phyloP scores from a whole-genome alignment of 2,329 filamentous ascomycete species.

The Verticillium nubilum region DNA sequence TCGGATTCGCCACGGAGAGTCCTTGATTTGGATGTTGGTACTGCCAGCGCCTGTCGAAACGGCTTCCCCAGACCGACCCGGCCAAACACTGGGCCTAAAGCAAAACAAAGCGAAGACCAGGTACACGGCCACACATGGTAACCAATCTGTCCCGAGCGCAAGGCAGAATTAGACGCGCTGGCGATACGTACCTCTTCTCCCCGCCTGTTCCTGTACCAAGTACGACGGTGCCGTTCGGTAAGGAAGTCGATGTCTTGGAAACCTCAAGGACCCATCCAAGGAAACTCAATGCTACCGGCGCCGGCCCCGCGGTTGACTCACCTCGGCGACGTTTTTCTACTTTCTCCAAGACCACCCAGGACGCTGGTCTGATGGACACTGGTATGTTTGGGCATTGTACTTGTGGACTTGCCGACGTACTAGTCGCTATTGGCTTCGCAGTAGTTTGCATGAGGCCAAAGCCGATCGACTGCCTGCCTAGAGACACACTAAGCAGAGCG shows the following conservation, averaged over 20 bases:
- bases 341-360: not conserved
- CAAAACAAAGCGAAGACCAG: not conserved
- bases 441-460: not conserved
- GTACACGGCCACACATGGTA: not conserved
- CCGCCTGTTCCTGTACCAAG: not conserved
- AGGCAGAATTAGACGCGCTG: not conserved
- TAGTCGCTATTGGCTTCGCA: not conserved
- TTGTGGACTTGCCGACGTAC: not conserved
- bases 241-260: no score
- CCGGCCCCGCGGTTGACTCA: not conserved
- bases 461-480: not conserved
- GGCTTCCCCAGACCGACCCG: not conserved
- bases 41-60: not conserved
- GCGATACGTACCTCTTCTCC: not conserved
- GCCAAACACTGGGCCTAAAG: not conserved
- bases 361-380: not conserved
- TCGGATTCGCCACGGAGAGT: not conserved
- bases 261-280: no score
- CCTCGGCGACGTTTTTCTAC: not conserved
- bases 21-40: not conserved
- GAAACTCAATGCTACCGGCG: not conserved
- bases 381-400: not conserved
- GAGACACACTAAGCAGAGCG: not conserved
- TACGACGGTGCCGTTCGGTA: no score
- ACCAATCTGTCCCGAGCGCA: not conserved